Base-by-base conservation (phyloP, 805 yeast genomes). In the Teunomyces aglyptinius region DNA sequence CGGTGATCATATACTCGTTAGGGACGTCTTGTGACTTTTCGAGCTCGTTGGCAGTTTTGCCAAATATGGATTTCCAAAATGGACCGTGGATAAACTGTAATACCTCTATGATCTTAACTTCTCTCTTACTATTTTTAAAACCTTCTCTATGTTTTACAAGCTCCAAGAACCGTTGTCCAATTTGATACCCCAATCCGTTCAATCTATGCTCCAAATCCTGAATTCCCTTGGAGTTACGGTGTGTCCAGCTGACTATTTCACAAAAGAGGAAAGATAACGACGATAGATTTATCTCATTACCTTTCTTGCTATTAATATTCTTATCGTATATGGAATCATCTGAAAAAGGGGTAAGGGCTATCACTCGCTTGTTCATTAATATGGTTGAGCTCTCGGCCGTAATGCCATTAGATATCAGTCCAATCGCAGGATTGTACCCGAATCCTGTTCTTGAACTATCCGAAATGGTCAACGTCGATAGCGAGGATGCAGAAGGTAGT, bases 1-100 rank as follows among this genome's bases (percentile, higher is more conserved):
- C 96, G 13, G 81, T 82, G 49, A 89, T 86, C 96, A 89, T 88
- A 55, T 75, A 80, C 59, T 80, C 83, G 52, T 83, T 83, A 48
- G 80, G 82, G 46, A 81, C 78, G 22, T 84, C 86, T 40, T 86
- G 86, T 3, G 84, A 77, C 59, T 83, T 82, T 54, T 89, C 94
- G 45, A 89, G 64, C 28, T 82, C 86, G 57, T 88, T 90, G 15
- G 96, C 86, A 0, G 80, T 68, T 53, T 76, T 78, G 6, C 90
- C 92, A 67, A 89, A 89, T 10, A 88, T 62, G 3, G 82, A 68
- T 49, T 73, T 77, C 96, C 96, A 89, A 13, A 89, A 75, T 2
- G 78, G 74, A 0, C 86, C 77, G 53, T 86, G 86, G 5, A 89
- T 80, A 57, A 85, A 86, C 59, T 85, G 89, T 45, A 85, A 64